A percentile compares a stretch with the other conserved stretches of the same genome.
Conservation (phyloP, 257 asterid genomes). For the Solanum commersonii region DNA sequence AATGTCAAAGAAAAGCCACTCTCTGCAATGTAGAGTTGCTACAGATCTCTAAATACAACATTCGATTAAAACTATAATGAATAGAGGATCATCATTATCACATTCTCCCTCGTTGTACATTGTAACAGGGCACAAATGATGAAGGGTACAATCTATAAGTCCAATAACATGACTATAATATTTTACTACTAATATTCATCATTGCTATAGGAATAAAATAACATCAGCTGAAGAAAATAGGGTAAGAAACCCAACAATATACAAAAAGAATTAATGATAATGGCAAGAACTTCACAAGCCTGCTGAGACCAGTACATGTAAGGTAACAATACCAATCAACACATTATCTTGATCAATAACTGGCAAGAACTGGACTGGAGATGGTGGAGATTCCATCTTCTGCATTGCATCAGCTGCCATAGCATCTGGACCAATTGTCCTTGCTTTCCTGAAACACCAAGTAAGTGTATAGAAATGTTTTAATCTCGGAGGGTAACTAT, state of each 20-base stretch:
- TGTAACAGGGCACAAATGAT: neutral
- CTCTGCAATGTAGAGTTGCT: neutral
- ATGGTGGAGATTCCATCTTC: constrained; percentile 94
- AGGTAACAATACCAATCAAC: constrained; percentile 74
- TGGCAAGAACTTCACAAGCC: constrained; percentile 16
- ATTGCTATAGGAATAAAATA: neutral
- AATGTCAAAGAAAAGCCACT: neutral
- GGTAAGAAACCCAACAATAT: neutral
- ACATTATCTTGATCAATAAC: constrained; percentile 49
- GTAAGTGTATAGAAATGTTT: neutral
- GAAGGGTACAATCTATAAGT: neutral
- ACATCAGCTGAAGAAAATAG: neutral
- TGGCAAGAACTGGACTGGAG: constrained; percentile 94
- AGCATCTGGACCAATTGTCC: constrained; percentile 69
- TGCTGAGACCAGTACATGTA: constrained; percentile 61
- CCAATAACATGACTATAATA: neutral
- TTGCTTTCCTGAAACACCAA: constrained; percentile 57
- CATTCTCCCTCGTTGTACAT: neutral
- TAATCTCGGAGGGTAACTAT: neutral
- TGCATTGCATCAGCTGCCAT: constrained; percentile 96
- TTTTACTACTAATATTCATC: neutral
- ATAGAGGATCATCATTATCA: neutral
- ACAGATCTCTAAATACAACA: neutral
- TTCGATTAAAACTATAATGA: neutral
- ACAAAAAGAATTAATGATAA: neutral